phyloP scores from a whole-genome alignment of 2,329 filamentous ascomycete species.

The Hypomyces perniciosus region DNA sequence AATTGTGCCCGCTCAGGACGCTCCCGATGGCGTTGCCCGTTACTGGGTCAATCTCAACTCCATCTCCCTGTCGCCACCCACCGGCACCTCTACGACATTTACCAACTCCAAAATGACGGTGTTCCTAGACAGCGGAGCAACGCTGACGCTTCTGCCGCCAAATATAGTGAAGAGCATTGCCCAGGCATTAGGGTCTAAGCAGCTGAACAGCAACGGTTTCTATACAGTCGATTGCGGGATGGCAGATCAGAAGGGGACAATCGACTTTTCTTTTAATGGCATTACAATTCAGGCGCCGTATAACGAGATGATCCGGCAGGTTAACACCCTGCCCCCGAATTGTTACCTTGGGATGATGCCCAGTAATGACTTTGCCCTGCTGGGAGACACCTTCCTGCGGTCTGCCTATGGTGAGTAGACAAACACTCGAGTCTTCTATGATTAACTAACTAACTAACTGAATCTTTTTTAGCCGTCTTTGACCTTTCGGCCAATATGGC shows the following conservation, averaged over 20 bases:
- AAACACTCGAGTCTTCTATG: background rate
- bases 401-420: constrained; percentile 41
- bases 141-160: constrained; percentile 60
- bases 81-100: constrained; percentile 23
- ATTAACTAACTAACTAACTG: background rate
- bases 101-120: constrained; percentile 42
- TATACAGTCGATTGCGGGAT: constrained; percentile 42
- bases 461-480: constrained; percentile 41
- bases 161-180: constrained; percentile 45
- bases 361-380: constrained; percentile 41
- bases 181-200: constrained; percentile 40
- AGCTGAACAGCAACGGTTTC: constrained; percentile 36
- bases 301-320: constrained; percentile 37
- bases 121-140: constrained; percentile 66
- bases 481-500: constrained; percentile 44
- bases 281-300: constrained; percentile 45
- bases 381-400: constrained; percentile 49
- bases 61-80: constrained; percentile 36
- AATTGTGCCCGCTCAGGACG: constrained; percentile 50
- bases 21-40: constrained; percentile 47
- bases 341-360: constrained; percentile 47
- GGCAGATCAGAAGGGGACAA: constrained; percentile 32
- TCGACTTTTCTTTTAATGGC: constrained; percentile 45
- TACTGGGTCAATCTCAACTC: constrained; percentile 48
- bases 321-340: constrained; percentile 19